Base-by-base conservation (phyloP, 176 grass and related monocot genomes). In the Leersia perrieri region DNA sequence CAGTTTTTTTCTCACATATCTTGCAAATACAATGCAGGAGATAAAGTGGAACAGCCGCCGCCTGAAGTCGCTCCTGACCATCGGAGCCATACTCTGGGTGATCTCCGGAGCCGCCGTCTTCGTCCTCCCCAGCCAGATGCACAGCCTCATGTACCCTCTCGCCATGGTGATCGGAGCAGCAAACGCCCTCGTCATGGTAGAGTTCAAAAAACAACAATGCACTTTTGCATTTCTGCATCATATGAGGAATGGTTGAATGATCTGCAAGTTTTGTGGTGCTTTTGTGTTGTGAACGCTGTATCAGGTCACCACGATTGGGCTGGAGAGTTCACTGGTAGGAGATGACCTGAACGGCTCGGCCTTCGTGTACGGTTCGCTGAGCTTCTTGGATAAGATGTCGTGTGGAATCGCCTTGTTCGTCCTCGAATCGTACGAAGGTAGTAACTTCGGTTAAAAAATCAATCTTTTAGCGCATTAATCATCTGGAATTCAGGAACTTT, bases 381-480 rank as follows among this genome's bases (percentile, higher is more conserved):
- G 92, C 84, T 94, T 94, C 83, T 3, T 89, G 75, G 92, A 94
- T 80, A 94, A 91, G 89, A 83, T 91, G 22, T 94, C 86, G 7
- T 94, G 88, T 42, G 92, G 92, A 12, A 66, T 94, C 65, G 86
- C 92, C 3, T 62, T 94, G 18, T 94, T 86, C 70, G 85, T 86
- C 3, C 92, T 94, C 20, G 88, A 94, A 66, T 94, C 92, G 4
- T 94, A 91, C 39, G 85, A 94, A 88, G 90, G 90, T 88, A 83
- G n/a, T n/a, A n/a, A n/a, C n/a, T n/a, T 5, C 5, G 0, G 14
- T 20, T n/a, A 41, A 40, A n/a, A 39, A 39, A 5, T 1, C 2
- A 1, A 33, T 73, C 8, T 73, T 58, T 11, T n/a, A n/a, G n/a
- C 11, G 7, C 53, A 58, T 58, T 3, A 11, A 58, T 9, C 22